Evolutionary conservation across 352 stramenopile species (phyloP), one percentile per base, ranked within the genome.

Genomic region (Thraustochytrium sp.): DNA sequence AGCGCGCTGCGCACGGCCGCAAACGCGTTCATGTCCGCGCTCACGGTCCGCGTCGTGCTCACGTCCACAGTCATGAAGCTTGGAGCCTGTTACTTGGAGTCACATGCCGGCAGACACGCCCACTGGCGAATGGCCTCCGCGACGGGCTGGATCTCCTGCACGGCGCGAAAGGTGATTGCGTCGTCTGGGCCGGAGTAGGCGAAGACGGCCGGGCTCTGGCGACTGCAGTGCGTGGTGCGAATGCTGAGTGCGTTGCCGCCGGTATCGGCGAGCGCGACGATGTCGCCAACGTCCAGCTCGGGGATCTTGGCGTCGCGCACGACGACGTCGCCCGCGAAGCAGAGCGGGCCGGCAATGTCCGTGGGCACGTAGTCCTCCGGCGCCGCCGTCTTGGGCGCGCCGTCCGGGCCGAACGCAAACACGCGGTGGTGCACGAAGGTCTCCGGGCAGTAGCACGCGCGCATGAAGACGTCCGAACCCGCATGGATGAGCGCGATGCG

Each of bases 291-390:
- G 55, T 92, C 56, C 72, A 94, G 92, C n/a, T 88, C 88, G 36
- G 91, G 92, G 38, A 94, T 64, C 48, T 91, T 85, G 38, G 91
- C 82, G 61, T 94, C 88, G 82, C 92, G 91, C 38, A 89, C 91
- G 13, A 97, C 80, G 62, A 97, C 92, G 80, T 97, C 94, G 2
- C 93, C 94, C 11, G 91, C 93, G 73, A 97, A 97, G 84, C 94
- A 97, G 9, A 97, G 89, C 29, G 94, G 94, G 0, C 94, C 94
- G 0, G 92, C 94, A 55, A 97, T 92, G 64, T 97, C 91, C 74
- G 94, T 90, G 74, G 84, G 87, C 3, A 93, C 46, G 59, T 51
- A 42, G 21, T 87, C 73, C n/a, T 29, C 5, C 31, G 72, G 85
- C 13, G 76, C 85, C 8, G 74, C 51, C 0, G 49, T 34, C 73